Conservation (phyloP, 2,329 filamentous ascomycete species). For the Alternaria atra region DNA sequence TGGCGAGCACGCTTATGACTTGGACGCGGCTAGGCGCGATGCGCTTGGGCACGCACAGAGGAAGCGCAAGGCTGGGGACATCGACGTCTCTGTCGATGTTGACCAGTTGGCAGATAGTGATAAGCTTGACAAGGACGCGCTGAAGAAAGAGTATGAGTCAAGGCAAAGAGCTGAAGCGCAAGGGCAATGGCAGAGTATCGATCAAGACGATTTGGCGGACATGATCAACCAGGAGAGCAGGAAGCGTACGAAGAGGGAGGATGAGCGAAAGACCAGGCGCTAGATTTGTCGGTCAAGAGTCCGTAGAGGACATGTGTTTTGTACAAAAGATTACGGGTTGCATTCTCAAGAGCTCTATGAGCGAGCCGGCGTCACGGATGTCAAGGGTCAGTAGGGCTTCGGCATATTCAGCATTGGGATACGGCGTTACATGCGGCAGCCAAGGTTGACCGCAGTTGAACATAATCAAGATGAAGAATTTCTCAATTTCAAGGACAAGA, state of each 20-base stretch:
- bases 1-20: conserved; percentile 90
- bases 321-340: conserved; percentile 34
- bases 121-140: conserved; percentile 83
- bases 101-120: conserved; percentile 79
- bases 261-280: conserved; percentile 74
- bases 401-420: conserved; percentile 33
- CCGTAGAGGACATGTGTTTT: conserved; percentile 19
- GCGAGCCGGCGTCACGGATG: conserved; percentile 35
- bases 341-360: conserved; percentile 25
- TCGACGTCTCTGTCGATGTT: conserved; percentile 90
- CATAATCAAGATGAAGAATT: conserved; percentile 38
- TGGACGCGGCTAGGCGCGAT: conserved; percentile 64
- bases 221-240: conserved; percentile 95
- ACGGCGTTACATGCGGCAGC: conserved; percentile 34
- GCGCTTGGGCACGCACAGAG: conserved; percentile 85
- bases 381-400: conserved; percentile 23
- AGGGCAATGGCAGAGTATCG: conserved; percentile 74
- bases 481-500: conserved; percentile 13
- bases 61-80: conserved; percentile 90
- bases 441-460: conserved; percentile 32
- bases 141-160: conserved; percentile 81
- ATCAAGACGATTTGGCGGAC: conserved; percentile 89
- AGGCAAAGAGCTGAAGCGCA: conserved; percentile 69
- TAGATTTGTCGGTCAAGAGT: conserved; percentile 25
- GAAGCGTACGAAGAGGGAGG: conserved; percentile 88